A percentile compares a stretch with the other conserved stretches of the same genome.
These are phyloP conservation scores for Psidium friedrichsthalianum DNA, from an alignment of 345 rosid genomes.

Conservation along the genomic window DNA sequence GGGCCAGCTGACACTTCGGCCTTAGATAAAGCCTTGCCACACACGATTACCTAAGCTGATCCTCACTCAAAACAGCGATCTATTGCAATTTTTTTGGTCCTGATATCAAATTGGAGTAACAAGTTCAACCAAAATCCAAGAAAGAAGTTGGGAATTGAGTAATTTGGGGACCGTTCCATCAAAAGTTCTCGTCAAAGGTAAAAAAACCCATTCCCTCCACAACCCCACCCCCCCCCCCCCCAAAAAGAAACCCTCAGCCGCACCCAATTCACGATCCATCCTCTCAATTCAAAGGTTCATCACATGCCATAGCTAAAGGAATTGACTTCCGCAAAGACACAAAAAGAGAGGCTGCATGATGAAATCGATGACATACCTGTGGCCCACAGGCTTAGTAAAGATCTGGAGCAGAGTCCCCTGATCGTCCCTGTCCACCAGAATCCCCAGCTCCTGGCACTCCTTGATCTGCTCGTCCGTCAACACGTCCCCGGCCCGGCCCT, in stretches of 20 bases:
- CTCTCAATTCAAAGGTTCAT: neutral
- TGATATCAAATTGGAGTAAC: neutral
- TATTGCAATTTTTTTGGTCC: neutral
- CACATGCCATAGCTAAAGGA: neutral
- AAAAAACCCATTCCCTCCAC: neutral
- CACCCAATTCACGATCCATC: neutral
- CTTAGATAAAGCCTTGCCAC: neutral
- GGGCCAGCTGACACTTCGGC: neutral
- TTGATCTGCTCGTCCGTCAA: conserved; percentile 69
- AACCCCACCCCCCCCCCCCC: rapidly evolving
- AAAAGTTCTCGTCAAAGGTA: neutral
- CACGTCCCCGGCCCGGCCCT: conserved; percentile 63
- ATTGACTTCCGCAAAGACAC: neutral
- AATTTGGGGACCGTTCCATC: neutral
- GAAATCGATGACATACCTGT: conserved; percentile 33
- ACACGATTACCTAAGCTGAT: neutral
- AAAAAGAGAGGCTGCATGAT: neutral
- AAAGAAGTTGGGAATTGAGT: neutral
- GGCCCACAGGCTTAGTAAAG: conserved; percentile 92
- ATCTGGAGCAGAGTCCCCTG: conserved; percentile 94
- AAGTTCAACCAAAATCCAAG: neutral
- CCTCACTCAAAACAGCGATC: neutral
- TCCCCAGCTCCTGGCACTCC: conserved; percentile 83
- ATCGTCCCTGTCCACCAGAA: conserved; percentile 90
- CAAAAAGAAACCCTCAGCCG: neutral